Conservation (phyloP, 2,329 filamentous ascomycete genomes). For the Phaeomoniella chlamydospora region DNA sequence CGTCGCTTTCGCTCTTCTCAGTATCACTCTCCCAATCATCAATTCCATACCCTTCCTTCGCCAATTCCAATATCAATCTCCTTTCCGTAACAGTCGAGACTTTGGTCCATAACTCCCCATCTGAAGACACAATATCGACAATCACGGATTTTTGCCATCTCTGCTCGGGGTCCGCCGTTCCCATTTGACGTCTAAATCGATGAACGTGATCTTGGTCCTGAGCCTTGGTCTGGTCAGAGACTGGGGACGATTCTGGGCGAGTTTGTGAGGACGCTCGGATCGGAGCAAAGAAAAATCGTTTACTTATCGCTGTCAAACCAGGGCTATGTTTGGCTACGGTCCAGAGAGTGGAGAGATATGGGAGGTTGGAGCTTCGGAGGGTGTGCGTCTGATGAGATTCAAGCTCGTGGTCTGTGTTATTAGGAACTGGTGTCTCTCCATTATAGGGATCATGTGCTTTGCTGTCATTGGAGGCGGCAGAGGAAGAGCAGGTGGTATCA, state of each 20-base stretch:
- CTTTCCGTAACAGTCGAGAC: slow-evolving; percentile 51
- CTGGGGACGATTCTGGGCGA: background rate
- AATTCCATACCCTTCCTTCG: slow-evolving; percentile 40
- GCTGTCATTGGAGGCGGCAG: too few species aligned
- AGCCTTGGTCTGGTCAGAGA: background rate
- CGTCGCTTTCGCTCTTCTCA: slow-evolving; percentile 14
- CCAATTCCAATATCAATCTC: slow-evolving; percentile 51
- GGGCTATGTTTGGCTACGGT: background rate
- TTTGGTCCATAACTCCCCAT: slow-evolving; percentile 53
- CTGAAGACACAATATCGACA: slow-evolving; percentile 50
- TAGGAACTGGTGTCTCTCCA: background rate
- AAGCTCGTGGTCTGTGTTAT: background rate
- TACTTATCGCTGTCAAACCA: background rate
- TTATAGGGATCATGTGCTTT: too few species aligned
- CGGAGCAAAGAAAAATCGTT: background rate
- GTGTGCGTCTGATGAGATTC: background rate
- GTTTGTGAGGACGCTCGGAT: background rate
- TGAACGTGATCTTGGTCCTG: background rate
- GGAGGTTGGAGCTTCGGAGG: background rate
- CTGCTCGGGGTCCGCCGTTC: too few species aligned
- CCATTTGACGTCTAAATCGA: too few species aligned
- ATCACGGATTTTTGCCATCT: slow-evolving; percentile 33
- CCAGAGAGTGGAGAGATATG: background rate
- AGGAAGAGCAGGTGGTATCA: too few species aligned
- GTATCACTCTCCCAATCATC: slow-evolving; percentile 29